These are phyloP conservation scores for Linnemannia schmuckeri DNA, from an alignment of 192 early-diverging fungal genomes.

Conservation along the genomic window DNA sequence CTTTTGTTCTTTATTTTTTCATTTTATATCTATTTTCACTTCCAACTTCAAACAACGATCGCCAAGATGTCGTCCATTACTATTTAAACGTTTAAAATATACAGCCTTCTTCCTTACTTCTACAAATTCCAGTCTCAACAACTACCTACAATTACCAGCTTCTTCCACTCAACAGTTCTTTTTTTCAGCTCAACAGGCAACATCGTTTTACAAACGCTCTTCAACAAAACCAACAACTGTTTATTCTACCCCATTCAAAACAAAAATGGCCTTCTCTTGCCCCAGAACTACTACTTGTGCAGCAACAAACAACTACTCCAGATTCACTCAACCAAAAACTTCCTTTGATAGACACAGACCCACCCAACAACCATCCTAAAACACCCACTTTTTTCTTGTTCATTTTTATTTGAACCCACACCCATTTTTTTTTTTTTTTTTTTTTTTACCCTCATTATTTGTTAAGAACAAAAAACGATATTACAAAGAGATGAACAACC, in stretches of 20 bases:
- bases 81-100: conserved; percentile 33
- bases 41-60: not conserved
- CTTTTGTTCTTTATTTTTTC: conserved; percentile 3
- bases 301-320: conserved; percentile 35
- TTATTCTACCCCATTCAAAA: not conserved
- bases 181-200: not conserved
- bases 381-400: not conserved
- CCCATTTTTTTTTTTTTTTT: not conserved
- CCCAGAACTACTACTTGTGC: conserved; percentile 21
- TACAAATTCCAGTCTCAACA: not conserved
- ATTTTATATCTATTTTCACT: conserved; percentile 11
- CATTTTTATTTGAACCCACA: not conserved
- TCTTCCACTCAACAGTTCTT: not conserved
- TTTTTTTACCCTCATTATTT: not conserved
- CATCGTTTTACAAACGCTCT: not conserved
- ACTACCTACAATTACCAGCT: not conserved
- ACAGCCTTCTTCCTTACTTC: not conserved
- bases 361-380: conserved; percentile 44
- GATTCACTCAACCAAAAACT: conserved; percentile 44
- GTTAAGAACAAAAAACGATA: conserved; percentile 3
- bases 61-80: conserved; percentile 51
- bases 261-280: conserved; percentile 42
- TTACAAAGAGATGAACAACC: conserved; percentile 23
- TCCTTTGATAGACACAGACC: conserved; percentile 54
- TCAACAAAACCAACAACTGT: conserved; percentile 12